A percentile compares a stretch with the other conserved stretches of the same genome.
Evolutionary conservation across 2,329 filamentous ascomycete species (phyloP).

Genomic region (Aspergillus spinulosporus): DNA sequence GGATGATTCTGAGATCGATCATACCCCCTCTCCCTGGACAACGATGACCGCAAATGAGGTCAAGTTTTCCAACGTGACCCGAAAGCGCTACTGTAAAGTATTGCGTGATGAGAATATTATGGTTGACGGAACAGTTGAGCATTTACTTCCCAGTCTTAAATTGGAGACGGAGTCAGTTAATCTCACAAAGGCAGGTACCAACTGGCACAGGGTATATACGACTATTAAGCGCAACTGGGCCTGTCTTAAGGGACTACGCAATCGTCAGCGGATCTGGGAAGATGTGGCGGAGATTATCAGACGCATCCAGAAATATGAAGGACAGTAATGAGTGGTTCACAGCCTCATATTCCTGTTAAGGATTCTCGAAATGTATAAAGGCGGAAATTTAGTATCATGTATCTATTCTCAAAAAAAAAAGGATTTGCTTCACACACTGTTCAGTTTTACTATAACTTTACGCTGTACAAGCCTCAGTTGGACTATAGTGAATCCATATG

Average conservation of each 20-base stretch:
- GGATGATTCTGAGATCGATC: neutral
- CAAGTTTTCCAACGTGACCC: neutral
- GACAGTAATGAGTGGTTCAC: neutral
- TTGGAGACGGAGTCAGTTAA: no score
- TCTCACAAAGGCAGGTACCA: neutral
- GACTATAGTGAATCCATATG: no score
- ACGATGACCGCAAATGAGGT: neutral
- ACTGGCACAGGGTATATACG: conserved; percentile 18
- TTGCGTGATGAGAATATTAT: neutral
- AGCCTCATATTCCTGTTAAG: no score
- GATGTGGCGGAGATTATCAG: conserved; percentile 35
- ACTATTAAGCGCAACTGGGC: conserved; percentile 22
- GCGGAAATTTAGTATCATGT: no score
- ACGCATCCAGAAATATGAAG: conserved; percentile 33
- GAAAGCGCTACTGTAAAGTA: neutral
- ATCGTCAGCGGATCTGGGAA: conserved; percentile 27
- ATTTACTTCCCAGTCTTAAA: no score
- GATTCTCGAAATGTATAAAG: no score
- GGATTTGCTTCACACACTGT: no score
- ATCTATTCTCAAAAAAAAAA: no score
- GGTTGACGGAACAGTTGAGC: neutral
- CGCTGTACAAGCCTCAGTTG: no score
- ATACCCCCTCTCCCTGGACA: neutral
- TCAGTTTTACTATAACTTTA: no score
- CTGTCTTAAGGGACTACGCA: conserved; percentile 26